Evolutionary conservation across 1,139 yeast genomes (phyloP).

Genomic region (Blastobotrys proliferans): DNA sequence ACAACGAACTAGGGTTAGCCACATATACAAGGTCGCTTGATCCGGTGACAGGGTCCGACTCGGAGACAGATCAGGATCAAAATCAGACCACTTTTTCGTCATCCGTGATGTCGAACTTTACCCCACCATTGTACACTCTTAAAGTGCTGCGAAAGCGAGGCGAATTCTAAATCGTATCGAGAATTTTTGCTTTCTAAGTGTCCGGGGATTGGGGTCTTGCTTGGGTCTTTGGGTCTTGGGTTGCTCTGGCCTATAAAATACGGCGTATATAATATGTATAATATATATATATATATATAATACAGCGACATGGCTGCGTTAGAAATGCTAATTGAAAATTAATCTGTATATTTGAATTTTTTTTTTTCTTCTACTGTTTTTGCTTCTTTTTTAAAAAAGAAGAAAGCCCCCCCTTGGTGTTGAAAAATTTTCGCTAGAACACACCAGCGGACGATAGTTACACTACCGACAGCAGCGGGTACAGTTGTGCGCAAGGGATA

Average conservation of each 20-base stretch:
- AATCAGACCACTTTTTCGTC: slow-evolving; percentile 6
- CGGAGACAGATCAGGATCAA: no score
- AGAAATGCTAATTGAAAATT: not conserved
- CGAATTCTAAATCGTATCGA: slow-evolving; percentile 57
- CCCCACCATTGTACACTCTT: slow-evolving; percentile 54
- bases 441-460: no score
- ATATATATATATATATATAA: no score
- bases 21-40: no score
- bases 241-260: not conserved
- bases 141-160: slow-evolving; percentile 75
- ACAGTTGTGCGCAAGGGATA: no score
- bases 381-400: no score
- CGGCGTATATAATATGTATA: not conserved
- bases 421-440: no score
- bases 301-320: not conserved
- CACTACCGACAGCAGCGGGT: no score
- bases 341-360: not conserved
- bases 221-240: not conserved
- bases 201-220: not conserved
- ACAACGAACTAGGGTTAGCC: no score
- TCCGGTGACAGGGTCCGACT: no score
- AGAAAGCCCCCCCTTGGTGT: no score
- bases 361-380: not conserved
- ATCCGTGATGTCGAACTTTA: not conserved
- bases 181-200: not conserved